These are phyloP conservation scores for Teratosphaeria destructans DNA, from an alignment of 2,329 filamentous ascomycete species.

Conservation along the genomic window DNA sequence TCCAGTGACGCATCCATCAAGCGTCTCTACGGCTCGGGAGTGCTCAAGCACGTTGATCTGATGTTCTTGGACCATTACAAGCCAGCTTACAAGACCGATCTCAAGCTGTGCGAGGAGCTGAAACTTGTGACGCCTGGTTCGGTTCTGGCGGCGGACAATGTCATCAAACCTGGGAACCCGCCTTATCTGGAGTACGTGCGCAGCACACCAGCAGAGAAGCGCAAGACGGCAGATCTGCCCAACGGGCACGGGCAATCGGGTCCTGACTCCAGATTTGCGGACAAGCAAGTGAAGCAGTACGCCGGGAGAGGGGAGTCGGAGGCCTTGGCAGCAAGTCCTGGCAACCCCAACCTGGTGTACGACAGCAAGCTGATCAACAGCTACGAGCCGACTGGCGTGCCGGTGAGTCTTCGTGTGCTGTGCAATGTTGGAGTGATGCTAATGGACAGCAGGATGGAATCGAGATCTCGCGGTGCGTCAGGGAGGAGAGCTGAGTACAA, in stretches of 20 bases:
- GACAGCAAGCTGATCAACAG: conserved; percentile 53
- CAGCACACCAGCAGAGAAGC: conserved; percentile 53
- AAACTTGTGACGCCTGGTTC: conserved; percentile 53
- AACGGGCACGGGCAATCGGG: conserved; percentile 19
- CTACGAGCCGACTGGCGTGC: conserved; percentile 57
- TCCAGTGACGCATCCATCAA: conserved; percentile 56
- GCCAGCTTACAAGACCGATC: conserved; percentile 60
- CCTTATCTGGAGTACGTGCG: conserved; percentile 62
- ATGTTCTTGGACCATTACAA: conserved; percentile 78
- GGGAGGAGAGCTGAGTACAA: conserved; percentile 12
- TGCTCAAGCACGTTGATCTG: conserved; percentile 53
- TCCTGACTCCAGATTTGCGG: conserved; percentile 32
- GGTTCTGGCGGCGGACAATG: conserved; percentile 58
- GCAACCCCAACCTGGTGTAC: conserved; percentile 57
- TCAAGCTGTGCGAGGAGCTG: conserved; percentile 67
- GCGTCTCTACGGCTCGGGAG: conserved; percentile 45
- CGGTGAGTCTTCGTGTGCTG: conserved; percentile 37
- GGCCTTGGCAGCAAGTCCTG: conserved; percentile 33
- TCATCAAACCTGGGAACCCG: conserved; percentile 61
- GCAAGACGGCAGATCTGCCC: conserved; percentile 28
- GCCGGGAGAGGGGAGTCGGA: conserved; percentile 37
- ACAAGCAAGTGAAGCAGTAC: conserved; percentile 40
- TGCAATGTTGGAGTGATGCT: conserved; percentile 2
- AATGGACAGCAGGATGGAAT: conserved; percentile 48
- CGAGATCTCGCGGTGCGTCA: conserved; percentile 53